phyloP scores from a whole-genome alignment of 2,329 filamentous ascomycete species.

The Fusarium sp. region DNA sequence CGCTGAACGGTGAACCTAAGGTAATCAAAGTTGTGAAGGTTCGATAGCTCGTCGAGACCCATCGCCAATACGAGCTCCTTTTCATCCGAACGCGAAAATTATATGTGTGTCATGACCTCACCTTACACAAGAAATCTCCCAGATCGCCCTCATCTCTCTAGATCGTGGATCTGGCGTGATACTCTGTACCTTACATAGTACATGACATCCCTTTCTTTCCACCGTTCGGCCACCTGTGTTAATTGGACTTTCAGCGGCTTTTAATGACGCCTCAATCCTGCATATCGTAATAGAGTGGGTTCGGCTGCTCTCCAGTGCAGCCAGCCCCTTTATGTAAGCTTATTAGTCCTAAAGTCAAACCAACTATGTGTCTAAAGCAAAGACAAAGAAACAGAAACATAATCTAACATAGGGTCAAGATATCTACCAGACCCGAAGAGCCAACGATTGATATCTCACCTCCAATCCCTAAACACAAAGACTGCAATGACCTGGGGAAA shows the following conservation, averaged over 20 bases:
- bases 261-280: slow-evolving; percentile 23
- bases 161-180: slow-evolving; percentile 9
- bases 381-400: neutral
- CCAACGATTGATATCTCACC: slow-evolving; percentile 6
- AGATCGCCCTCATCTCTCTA: slow-evolving; percentile 7
- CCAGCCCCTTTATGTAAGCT: slow-evolving; percentile 28
- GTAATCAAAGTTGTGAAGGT: neutral
- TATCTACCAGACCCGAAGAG: neutral
- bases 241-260: neutral
- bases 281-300: slow-evolving; percentile 27
- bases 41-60: neutral
- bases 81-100: slow-evolving; percentile 23
- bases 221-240: slow-evolving; percentile 1
- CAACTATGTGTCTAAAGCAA: neutral
- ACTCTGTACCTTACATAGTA: slow-evolving; percentile 9
- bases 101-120: neutral
- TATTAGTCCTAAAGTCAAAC: neutral
- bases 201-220: slow-evolving; percentile 21
- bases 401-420: slow-evolving; percentile 11
- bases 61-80: neutral
- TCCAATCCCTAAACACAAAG: slow-evolving; percentile 8
- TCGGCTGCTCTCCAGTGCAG: slow-evolving; percentile 7
- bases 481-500: slow-evolving; percentile 4
- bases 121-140: neutral
- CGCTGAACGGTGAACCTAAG: too few relatives aligned